Evolutionary conservation across 371 early-diverging fungal genomes (phyloP).

Genomic region (Mucor sp.): DNA sequence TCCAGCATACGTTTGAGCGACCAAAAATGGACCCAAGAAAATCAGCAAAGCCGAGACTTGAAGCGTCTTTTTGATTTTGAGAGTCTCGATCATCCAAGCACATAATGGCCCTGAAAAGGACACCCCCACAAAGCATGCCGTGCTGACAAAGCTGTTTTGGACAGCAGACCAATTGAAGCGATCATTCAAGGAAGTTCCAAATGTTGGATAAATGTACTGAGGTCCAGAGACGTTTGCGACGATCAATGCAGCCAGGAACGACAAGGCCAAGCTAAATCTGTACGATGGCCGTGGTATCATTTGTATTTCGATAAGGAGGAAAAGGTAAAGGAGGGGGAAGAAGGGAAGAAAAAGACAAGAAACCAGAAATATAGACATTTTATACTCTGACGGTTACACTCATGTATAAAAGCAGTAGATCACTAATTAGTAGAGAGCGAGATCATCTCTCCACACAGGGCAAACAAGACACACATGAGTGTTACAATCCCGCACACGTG

Average conservation of each 20-base stretch:
- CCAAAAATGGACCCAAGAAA: conserved; percentile 36
- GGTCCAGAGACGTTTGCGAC: conserved; percentile 51
- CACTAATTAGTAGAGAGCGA: not conserved
- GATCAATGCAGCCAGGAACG: conserved; percentile 36
- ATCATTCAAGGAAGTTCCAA: conserved; percentile 38
- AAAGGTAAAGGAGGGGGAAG: not conserved
- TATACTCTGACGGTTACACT: not conserved
- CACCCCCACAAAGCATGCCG: conserved; percentile 47
- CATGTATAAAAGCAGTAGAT: not conserved
- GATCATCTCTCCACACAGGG: not conserved
- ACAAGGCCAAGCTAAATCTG: conserved; percentile 1
- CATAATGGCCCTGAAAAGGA: conserved; percentile 50
- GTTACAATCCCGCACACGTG: not conserved
- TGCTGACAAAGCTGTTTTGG: conserved; percentile 50
- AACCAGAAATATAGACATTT: not conserved
- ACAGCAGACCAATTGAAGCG: conserved; percentile 43
- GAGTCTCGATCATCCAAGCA: conserved; percentile 40
- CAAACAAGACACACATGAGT: not conserved
- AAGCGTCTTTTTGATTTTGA: conserved; percentile 37
- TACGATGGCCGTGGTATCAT: conserved; percentile 7
- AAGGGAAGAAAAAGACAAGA: not conserved
- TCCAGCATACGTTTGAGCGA: conserved; percentile 46
- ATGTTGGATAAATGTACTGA: conserved; percentile 50
- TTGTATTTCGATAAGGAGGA: not conserved
- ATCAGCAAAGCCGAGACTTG: conserved; percentile 35